Evolutionary conservation across 1,284 basidiomycete genomes (phyloP), one percentile per base, ranked within the genome.

Genomic region (Leccinum laetum): DNA sequence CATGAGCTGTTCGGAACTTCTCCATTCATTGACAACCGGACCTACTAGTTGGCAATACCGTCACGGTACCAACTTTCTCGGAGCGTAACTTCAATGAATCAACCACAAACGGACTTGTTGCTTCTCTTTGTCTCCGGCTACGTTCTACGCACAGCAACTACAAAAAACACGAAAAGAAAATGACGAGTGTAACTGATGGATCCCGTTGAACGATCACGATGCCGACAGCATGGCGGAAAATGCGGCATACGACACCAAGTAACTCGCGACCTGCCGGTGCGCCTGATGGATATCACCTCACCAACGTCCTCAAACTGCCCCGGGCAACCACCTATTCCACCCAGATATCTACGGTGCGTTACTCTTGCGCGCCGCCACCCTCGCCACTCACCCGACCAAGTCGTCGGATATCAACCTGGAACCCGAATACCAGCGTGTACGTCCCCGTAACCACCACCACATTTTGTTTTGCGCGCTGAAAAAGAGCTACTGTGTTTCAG

Each of bases 371-470:
- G n/a, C 3, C 1, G 2, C n/a, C 11, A 8, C 32, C 26, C 24
- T 10, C 53, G 53, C 53, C 26, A 9, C 21, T 56, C 53, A 56
- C 53, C 69, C 90, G 90, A 91, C 64, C 87, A 90, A 71, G 84
- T 92, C 37, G 75, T 82, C 52, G 79, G 85, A 89, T 65, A 87
- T 93, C 55, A 80, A 90, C 70, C 76, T 92, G 14, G 84, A 91
- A 35, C 88, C 91, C 1, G 89, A 91, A 55, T 93, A 93, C 70
- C 91, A 93, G 71, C 83, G 91, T 74, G 90, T 88, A 55, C 56
- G 63, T 37, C 39, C 14, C 39, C 39, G 39, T 41, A 41, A 41
- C 57, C 57, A 8, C 35, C 58, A 16, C 52, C 32, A 32, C 32
- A 11, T 55, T 8, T 26, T 11, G 18, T 41, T 41, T 41, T 41